Evolutionary conservation across 2,329 filamentous ascomycete genomes (phyloP), one percentile per base, ranked within the genome.

Genomic region (Microcera coccophila): DNA sequence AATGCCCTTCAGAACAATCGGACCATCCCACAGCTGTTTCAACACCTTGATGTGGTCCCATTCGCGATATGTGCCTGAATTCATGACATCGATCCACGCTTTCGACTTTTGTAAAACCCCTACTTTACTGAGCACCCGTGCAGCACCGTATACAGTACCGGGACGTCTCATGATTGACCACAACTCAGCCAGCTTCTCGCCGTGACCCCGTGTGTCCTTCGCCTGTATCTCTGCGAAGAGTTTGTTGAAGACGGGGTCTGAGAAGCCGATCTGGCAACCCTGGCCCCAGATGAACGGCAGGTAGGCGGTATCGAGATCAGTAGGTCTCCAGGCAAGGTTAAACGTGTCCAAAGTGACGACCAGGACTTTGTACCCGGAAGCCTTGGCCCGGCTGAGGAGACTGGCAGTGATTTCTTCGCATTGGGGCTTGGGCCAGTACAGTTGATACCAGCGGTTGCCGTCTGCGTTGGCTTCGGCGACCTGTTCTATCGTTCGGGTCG

Each of bases 341-440:
- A 79, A 86, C 0, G 84, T 88, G 61, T 90, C 85, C 0, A 88
- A 69, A 0, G 86, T 90, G 1, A 90, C 81, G 5, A 89, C 77
- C 0, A 89, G 70, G 1, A 81, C 82, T 24, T 72, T 73, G 63
- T 74, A 89, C 1, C 84, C 84, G 22, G 69, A 74, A 0, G 65
- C 69, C 56, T 79, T 79, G 1, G 84, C 85, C 0, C 84, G 73
- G 2, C 63, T 58, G 4, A 89, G 70, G 14, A 89, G 65, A 2
- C 78, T 84, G 0, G 74, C 66, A 0, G 84, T 88, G 41, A 88
- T 69, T 3, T 82, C 76, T 39, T 88, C 75, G 41, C 79, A 75
- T 16, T 72, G 48, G 0, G 22, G 34, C 18, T 32, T 65, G 0
- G 85, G 84, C 82, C 84, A 88, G 66, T 90, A 90, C 0, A 90